A percentile compares a stretch with the other conserved stretches of the same genome.
These are phyloP conservation scores for Pichia sp. DNA, from an alignment of 1,139 yeast genomes.

Conservation along the genomic window DNA sequence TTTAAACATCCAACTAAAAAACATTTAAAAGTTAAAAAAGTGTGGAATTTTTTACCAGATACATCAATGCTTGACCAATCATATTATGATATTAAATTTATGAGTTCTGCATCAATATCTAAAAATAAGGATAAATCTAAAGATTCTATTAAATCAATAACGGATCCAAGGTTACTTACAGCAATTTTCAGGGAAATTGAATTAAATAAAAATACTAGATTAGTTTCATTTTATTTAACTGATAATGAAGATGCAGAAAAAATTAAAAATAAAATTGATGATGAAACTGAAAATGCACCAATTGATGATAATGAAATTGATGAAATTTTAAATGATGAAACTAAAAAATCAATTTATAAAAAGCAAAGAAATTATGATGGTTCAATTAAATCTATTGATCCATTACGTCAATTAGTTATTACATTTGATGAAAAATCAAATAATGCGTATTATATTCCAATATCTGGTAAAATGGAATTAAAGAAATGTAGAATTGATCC, in stretches of 20 bases:
- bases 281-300: slow-evolving; percentile 40
- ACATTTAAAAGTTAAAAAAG: slow-evolving; percentile 63
- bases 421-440: slow-evolving; percentile 48
- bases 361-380: slow-evolving; percentile 80
- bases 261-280: slow-evolving; percentile 34
- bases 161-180: slow-evolving; percentile 44
- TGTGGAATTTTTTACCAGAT: slow-evolving; percentile 86
- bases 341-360: slow-evolving; percentile 47
- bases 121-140: slow-evolving; percentile 37
- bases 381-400: slow-evolving; percentile 46
- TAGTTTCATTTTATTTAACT: slow-evolving; percentile 71
- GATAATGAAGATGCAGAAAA: slow-evolving; percentile 42
- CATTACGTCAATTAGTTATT: slow-evolving; percentile 52
- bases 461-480: slow-evolving; percentile 71
- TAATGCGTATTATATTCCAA: slow-evolving; percentile 65
- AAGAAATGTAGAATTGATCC: slow-evolving; percentile 75
- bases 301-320: slow-evolving; percentile 32
- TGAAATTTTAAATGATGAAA: slow-evolving; percentile 32
- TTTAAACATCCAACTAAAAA: slow-evolving; percentile 76
- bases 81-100: slow-evolving; percentile 64
- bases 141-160: slow-evolving; percentile 36
- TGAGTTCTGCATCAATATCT: slow-evolving; percentile 68
- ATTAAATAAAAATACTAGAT: slow-evolving; percentile 61
- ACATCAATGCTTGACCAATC: slow-evolving; percentile 80
- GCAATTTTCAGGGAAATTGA: slow-evolving; percentile 73